Percentiles rank a stretch among this genome's conserved stretches.
These are phyloP conservation scores for Arachnopeziza araneosa DNA, from an alignment of 2,329 filamentous ascomycete species.

Conservation along the genomic window DNA sequence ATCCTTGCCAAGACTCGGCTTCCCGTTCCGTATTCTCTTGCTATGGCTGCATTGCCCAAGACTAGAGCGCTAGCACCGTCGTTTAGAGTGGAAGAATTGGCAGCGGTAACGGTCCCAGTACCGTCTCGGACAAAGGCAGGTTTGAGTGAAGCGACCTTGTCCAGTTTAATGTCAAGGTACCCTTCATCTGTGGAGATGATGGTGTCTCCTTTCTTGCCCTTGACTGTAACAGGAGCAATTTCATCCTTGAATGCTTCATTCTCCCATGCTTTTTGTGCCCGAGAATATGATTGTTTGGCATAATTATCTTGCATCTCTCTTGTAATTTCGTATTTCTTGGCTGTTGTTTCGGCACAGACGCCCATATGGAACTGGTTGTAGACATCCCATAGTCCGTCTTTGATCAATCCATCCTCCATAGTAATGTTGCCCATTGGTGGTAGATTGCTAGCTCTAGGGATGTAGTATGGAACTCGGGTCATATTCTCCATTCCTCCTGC, in stretches of 20 bases:
- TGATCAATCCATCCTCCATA: conserved; percentile 86
- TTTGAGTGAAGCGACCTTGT: conserved; percentile 81
- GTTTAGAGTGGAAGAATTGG: conserved; percentile 90
- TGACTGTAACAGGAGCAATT: conserved; percentile 81
- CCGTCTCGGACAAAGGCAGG: conserved; percentile 85
- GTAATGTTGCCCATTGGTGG: conserved; percentile 83
- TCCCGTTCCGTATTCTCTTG: conserved; percentile 69
- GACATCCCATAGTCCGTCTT: conserved; percentile 92
- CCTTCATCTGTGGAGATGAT: conserved; percentile 82
- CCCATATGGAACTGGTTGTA: conserved; percentile 99
- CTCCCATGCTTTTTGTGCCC: conserved; percentile 86
- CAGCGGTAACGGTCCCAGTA: conserved; percentile 85
- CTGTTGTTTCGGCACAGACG: conserved; percentile 90
- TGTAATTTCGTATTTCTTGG: conserved; percentile 76
- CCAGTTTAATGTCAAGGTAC: conserved; percentile 77
- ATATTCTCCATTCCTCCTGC: conserved; percentile 99
- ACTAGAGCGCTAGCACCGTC: conserved; percentile 91
- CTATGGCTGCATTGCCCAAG: conserved; percentile 73
- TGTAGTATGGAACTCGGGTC: conserved; percentile 87
- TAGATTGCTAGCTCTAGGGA: conserved; percentile 73
- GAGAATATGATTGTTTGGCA: conserved; percentile 81
- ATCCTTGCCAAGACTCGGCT: conserved; percentile 85
- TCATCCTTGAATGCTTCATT: conserved; percentile 80
- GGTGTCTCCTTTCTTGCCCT: conserved; percentile 75
- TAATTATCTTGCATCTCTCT: conserved; percentile 88